Conservation (phyloP, 257 asterid species). For the Solanum neorickii region DNA sequence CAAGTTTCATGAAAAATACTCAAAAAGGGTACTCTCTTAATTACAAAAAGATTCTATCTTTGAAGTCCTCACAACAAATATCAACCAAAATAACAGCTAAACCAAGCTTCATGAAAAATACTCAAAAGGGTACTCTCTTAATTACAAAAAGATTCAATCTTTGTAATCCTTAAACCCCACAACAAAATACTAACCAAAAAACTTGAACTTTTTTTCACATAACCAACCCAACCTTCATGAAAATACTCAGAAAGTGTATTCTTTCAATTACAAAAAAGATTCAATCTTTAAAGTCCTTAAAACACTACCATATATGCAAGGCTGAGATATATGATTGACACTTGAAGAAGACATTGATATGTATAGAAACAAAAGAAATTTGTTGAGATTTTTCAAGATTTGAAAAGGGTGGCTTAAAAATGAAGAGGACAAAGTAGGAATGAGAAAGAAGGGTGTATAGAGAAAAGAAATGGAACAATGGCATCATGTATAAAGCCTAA, state of each 20-base stretch:
- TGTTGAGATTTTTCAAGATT: slow-evolving; percentile 11
- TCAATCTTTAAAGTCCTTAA: background rate
- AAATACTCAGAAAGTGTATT: background rate
- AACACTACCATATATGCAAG: slow-evolving; percentile 64
- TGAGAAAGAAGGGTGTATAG: slow-evolving; percentile 7
- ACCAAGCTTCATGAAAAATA: background rate
- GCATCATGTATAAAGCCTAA: slow-evolving; percentile 71
- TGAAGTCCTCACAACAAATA: too few species aligned
- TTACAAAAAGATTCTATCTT: too few species aligned
- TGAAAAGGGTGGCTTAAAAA: slow-evolving; percentile 3
- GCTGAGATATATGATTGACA: slow-evolving; percentile 70
- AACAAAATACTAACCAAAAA: background rate
- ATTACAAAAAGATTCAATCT: background rate
- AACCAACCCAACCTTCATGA: background rate
- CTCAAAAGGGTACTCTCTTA: background rate
- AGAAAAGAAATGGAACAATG: slow-evolving; percentile 33
- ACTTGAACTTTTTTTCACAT: background rate
- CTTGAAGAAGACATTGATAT: slow-evolving; percentile 65
- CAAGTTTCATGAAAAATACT: too few species aligned
- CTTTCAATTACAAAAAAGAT: slow-evolving; percentile 4
- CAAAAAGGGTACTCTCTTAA: too few species aligned
- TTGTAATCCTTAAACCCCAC: background rate
- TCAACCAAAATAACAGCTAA: too few species aligned
- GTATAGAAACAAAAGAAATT: slow-evolving; percentile 36
- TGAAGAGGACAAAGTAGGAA: slow-evolving; percentile 18